Evolutionary conservation across 306 rosid genomes (phyloP), one percentile per base, ranked within the genome.

Genomic region (Cucurbita maxima): DNA sequence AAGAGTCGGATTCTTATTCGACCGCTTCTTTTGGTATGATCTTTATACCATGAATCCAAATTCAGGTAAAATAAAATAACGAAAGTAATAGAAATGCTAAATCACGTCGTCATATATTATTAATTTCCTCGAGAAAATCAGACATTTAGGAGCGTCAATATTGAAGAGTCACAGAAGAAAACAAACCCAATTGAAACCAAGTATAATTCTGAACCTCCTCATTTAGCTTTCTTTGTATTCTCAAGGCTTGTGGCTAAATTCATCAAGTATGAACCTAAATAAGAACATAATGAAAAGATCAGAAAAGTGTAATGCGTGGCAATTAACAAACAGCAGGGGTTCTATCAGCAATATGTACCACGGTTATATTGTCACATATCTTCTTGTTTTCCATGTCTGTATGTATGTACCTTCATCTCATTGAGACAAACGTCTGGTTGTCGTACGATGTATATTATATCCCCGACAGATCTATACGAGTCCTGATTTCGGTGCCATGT

Each of bases 401-500:
- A 69, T 75, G 75, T 73, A 74, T 76, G 73, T 75, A 80, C 84
- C 86, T 81, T 13, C 19, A 12, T 57, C 52, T 62, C 67, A 47
- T 78, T 25, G 14, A 78, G 76, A 80, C 97, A 93, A 51, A 50
- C 81, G 41, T 90, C 89, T 30, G 96, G 98, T 67, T 93, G 83
- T 77, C 97, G 85, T 51, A 88, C 97, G 57, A 93, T 84, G 79
- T 86, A 93, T 79, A 93, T 88, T 76, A 38, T 71, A 62, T 93
- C 98, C 19, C 96, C 97, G 3, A 85, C 84, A 2, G 1, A 53
- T 6, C 43, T 78, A 78, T 90, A 93, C 30, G 66, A 50, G 61
- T 93, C 97, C 86, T 81, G 87, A 73, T 93, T 93, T 47, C 98
- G 83, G 63, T 90, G 96, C 97, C 98, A 93, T 15, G 64, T 86